These are phyloP conservation scores for Debaryomycetaceae sp. DNA, from an alignment of 1,139 yeast species.

Conservation along the genomic window DNA sequence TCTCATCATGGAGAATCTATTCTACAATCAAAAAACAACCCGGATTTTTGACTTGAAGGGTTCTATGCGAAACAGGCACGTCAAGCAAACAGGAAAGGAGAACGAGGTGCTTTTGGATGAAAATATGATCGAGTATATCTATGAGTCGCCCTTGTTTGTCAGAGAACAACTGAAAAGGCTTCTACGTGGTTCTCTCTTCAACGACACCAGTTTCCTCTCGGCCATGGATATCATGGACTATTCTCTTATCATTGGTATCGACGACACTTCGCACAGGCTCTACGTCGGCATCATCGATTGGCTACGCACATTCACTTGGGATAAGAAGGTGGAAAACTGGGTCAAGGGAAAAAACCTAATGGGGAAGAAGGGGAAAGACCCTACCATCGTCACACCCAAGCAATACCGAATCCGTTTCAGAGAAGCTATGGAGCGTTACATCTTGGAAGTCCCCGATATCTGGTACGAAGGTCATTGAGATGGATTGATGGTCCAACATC, in stretches of 20 bases:
- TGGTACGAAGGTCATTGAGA: constrained; percentile 50
- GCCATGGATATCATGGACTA: constrained; percentile 99
- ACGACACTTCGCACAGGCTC: constrained; percentile 56
- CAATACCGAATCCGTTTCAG: constrained; percentile 91
- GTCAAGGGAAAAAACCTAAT: constrained; percentile 89
- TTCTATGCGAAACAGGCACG: constrained; percentile 96
- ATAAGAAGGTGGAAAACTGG: constrained; percentile 97
- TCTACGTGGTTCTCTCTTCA: constrained; percentile 84
- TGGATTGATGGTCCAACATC: constrained; percentile 3
- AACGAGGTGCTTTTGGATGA: constrained; percentile 94
- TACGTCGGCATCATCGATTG: constrained; percentile 96
- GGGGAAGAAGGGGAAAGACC: constrained; percentile 86
- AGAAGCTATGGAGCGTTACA: constrained; percentile 97
- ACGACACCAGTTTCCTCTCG: constrained; percentile 88
- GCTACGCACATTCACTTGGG: constrained; percentile 97
- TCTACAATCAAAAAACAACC: constrained; percentile 77
- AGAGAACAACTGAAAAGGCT: constrained; percentile 87
- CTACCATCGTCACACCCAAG: constrained; percentile 95
- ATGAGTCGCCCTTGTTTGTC: constrained; percentile 93
- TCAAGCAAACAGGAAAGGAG: constrained; percentile 91
- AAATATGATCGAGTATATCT: constrained; percentile 96
- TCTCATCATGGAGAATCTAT: constrained; percentile 91
- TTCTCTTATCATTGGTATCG: constrained; percentile 88
- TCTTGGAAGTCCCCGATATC: constrained; percentile 89
- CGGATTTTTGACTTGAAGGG: constrained; percentile 95